Conservation (phyloP, 2,329 filamentous ascomycete genomes). For the Dothideomycetes sp. region DNA sequence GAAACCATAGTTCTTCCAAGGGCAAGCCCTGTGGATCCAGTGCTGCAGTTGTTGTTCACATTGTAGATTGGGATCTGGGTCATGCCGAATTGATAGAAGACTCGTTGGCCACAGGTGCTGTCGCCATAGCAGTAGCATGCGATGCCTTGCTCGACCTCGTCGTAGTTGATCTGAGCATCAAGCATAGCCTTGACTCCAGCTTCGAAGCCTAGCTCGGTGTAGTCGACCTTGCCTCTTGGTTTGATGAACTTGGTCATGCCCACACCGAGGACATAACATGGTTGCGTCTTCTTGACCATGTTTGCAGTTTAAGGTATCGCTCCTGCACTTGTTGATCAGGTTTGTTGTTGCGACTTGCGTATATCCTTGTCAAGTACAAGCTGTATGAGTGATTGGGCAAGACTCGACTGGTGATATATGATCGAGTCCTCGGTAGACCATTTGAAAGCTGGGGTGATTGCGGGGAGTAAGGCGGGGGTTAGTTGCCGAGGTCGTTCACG, state of each 20-base stretch:
- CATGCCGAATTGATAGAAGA: slow-evolving; percentile 99
- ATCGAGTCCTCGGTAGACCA: too few species aligned
- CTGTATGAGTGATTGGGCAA: too few species aligned
- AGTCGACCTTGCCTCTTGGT: slow-evolving; percentile 85
- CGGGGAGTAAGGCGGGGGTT: not conserved
- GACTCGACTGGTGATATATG: not conserved
- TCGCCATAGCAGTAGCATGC: slow-evolving; percentile 99
- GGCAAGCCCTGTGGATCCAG: slow-evolving; percentile 80
- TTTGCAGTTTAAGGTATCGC: not conserved
- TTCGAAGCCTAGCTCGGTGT: slow-evolving; percentile 88
- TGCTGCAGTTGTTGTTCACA: slow-evolving; percentile 98
- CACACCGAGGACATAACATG: slow-evolving; percentile 84
- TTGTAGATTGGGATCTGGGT: slow-evolving; percentile 94
- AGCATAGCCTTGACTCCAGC: slow-evolving; percentile 79
- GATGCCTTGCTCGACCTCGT: slow-evolving; percentile 87
- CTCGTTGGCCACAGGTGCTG: slow-evolving; percentile 85
- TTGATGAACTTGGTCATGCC: slow-evolving; percentile 99
- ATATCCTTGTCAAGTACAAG: too few species aligned
- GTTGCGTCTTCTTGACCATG: slow-evolving; percentile 31
- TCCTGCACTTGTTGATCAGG: not conserved
- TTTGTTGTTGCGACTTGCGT: too few species aligned
- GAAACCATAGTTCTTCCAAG: slow-evolving; percentile 73
- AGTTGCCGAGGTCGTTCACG: not conserved
- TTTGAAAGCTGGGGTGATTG: not conserved
- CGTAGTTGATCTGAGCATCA: slow-evolving; percentile 83